Conservation (phyloP, 257 asterid genomes). For the Echites panduratus region DNA sequence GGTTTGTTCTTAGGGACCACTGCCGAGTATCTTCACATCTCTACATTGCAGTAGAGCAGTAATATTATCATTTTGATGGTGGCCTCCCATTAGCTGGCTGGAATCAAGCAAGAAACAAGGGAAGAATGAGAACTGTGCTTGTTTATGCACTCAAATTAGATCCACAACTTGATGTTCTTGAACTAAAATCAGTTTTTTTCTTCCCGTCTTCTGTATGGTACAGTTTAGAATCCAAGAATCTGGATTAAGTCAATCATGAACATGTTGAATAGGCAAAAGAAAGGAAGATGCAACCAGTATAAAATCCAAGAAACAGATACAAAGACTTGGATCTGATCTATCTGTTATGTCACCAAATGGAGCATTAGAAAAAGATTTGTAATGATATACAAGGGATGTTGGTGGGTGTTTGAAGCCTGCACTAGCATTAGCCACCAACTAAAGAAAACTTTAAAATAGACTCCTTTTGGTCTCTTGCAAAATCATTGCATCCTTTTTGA, state of each 20-base stretch:
- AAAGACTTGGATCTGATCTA: not conserved
- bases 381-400: not conserved
- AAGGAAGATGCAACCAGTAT: too few relatives aligned
- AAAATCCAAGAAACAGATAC: conserved; percentile 3
- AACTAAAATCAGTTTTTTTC: not conserved
- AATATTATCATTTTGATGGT: not conserved
- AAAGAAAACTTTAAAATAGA: not conserved
- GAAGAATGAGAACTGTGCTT: not conserved
- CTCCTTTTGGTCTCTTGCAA: conserved; percentile 17
- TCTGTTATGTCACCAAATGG: not conserved
- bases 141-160: not conserved
- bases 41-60: not conserved
- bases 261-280: too few relatives aligned
- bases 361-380: not conserved
- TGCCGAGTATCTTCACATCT: not conserved
- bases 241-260: not conserved
- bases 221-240: not conserved
- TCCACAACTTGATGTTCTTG: not conserved
- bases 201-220: not conserved
- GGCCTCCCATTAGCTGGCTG: not conserved
- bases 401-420: not conserved
- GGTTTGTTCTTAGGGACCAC: conserved; percentile 1
- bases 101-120: not conserved
- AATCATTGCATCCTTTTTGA: conserved; percentile 16
- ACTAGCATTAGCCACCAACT: conserved; percentile 15